Percentiles rank a stretch among this genome's conserved stretches.
Evolutionary conservation across 192 early-diverging fungal genomes (phyloP).

Genomic region (Neocallimastix lanati): DNA sequence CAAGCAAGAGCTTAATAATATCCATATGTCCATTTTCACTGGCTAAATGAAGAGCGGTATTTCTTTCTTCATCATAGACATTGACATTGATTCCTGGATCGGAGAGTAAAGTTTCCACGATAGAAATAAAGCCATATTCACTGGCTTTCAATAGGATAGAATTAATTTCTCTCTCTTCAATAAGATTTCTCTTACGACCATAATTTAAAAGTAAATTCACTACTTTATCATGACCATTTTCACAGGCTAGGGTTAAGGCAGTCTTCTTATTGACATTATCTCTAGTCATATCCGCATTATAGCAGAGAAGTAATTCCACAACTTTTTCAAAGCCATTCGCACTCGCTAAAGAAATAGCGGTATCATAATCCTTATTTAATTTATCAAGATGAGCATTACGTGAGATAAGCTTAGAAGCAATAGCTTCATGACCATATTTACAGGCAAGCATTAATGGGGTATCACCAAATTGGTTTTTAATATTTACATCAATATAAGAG

Average conservation of each 20-base stretch:
- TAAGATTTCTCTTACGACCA: neutral
- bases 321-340: neutral
- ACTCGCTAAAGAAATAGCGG: neutral
- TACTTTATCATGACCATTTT: neutral
- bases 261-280: neutral
- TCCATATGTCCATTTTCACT: neutral
- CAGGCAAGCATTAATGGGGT: neutral
- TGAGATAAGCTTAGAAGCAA: neutral
- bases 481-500: neutral
- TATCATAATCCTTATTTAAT: neutral
- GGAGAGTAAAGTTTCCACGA: neutral
- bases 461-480: neutral
- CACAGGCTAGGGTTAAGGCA: neutral
- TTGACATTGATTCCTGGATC: neutral
- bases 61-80: neutral
- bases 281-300: neutral
- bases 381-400: neutral
- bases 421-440: neutral
- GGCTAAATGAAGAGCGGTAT: neutral
- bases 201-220: neutral
- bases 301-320: neutral
- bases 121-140: neutral
- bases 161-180: neutral
- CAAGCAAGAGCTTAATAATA: neutral
- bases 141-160: neutral